Percentiles rank a stretch among this genome's conserved stretches.
Evolutionary conservation across 2,329 filamentous ascomycete genomes (phyloP).

Genomic region (Fusarium robinianum): DNA sequence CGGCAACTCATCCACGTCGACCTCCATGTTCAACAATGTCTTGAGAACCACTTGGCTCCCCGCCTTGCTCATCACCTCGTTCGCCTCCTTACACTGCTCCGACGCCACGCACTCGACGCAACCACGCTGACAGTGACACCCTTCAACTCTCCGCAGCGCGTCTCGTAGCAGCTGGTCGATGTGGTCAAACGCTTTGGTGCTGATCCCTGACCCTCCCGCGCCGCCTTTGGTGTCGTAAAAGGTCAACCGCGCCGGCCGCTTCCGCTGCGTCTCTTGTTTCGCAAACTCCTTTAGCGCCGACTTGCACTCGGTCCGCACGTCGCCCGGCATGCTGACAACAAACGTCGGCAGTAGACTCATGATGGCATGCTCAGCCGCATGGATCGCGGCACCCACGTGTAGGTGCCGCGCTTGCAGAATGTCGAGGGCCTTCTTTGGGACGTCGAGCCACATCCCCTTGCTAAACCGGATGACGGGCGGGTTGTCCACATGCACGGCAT

Average conservation of each 20-base stretch:
- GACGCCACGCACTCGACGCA: slow-evolving; percentile 90
- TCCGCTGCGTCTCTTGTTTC: slow-evolving; percentile 68
- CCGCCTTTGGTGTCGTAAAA: slow-evolving; percentile 97
- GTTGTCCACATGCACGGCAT: slow-evolving; percentile 91
- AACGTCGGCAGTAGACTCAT: slow-evolving; percentile 88
- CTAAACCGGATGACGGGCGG: slow-evolving; percentile 83
- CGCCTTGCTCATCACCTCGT: slow-evolving; percentile 92
- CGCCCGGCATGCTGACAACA: slow-evolving; percentile 85
- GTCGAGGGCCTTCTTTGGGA: slow-evolving; percentile 77
- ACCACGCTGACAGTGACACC: slow-evolving; percentile 76
- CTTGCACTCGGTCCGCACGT: slow-evolving; percentile 95
- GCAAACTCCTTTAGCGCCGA: slow-evolving; percentile 85
- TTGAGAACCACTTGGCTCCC: slow-evolving; percentile 82
- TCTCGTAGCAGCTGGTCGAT: slow-evolving; percentile 77
- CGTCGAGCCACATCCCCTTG: slow-evolving; percentile 95
- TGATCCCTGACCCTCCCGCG: slow-evolving; percentile 79
- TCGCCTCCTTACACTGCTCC: slow-evolving; percentile 81
- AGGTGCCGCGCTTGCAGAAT: slow-evolving; percentile 74
- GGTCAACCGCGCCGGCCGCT: slow-evolving; percentile 83
- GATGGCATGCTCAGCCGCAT: slow-evolving; percentile 91
- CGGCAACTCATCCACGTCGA: slow-evolving; percentile 82
- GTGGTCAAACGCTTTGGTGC: slow-evolving; percentile 92
- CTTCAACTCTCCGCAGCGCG: slow-evolving; percentile 75
- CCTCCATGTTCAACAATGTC: slow-evolving; percentile 72
- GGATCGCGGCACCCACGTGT: slow-evolving; percentile 86